These are phyloP conservation scores for Acanthamoeba lenticulata DNA, from an alignment of 208 protist species.

Conservation along the genomic window DNA sequence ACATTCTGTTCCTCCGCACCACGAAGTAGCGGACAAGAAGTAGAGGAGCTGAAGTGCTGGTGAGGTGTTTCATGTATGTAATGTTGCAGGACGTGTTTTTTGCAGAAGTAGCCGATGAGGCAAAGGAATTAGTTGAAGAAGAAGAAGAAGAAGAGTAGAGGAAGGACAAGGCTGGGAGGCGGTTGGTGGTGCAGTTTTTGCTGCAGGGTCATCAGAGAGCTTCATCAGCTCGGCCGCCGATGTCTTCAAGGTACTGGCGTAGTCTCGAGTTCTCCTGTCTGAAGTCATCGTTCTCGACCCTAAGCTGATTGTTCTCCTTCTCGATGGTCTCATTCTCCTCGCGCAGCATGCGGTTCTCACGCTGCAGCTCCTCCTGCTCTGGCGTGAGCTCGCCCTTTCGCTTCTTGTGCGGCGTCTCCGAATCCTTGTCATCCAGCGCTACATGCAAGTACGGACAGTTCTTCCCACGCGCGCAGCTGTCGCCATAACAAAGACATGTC, in stretches of 20 bases:
- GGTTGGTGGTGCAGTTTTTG: too few species aligned
- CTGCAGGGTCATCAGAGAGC: too few species aligned
- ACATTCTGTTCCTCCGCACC: too few species aligned
- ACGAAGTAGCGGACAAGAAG: too few species aligned
- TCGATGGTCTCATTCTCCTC: background rate
- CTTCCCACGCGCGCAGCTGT: background rate
- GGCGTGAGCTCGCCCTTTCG: background rate
- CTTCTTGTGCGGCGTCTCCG: constrained; percentile 5
- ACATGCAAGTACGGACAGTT: constrained; percentile 3
- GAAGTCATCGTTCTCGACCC: constrained; percentile 16
- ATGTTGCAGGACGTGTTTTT: too few species aligned
- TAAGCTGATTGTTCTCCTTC: background rate
- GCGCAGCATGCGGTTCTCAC: background rate
- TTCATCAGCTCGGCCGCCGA: background rate
- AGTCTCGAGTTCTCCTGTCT: constrained; percentile 8
- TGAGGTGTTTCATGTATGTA: too few species aligned
- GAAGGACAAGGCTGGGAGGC: too few species aligned
- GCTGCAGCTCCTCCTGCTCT: constrained; percentile 28
- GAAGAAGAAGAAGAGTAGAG: too few species aligned
- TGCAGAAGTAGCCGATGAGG: too few species aligned
- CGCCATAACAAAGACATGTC: background rate
- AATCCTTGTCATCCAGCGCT: constrained; percentile 4
- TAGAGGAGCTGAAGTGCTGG: too few species aligned
- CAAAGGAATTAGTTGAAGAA: too few species aligned
- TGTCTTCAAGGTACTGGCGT: constrained; percentile 5